phyloP scores from a whole-genome alignment of 768 basidiomycete species.

The Lentinus brumalis region DNA sequence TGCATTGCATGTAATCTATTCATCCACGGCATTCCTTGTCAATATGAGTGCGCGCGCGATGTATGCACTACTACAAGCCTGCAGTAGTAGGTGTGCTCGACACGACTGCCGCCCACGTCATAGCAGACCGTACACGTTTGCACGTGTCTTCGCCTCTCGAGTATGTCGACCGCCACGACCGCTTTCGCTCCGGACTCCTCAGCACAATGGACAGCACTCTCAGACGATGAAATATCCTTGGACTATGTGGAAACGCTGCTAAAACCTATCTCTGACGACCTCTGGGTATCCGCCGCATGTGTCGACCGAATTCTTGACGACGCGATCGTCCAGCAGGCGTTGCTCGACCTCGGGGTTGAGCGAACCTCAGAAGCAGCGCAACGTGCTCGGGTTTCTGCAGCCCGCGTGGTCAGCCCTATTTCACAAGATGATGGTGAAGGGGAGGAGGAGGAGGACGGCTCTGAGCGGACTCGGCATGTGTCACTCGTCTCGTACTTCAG shows the following conservation, averaged over 20 bases:
- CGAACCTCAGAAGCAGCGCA: constrained; percentile 49
- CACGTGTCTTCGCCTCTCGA: constrained; percentile 24
- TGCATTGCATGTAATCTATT: background rate
- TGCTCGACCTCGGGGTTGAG: constrained; percentile 65
- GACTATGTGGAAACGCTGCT: constrained; percentile 52
- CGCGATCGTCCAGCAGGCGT: constrained; percentile 51
- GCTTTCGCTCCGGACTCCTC: constrained; percentile 33
- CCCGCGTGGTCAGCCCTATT: constrained; percentile 20
- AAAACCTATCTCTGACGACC: constrained; percentile 57
- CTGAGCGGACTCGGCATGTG: constrained; percentile 22
- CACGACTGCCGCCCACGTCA: constrained; percentile 18
- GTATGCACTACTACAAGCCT: too few relatives aligned
- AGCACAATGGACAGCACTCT: constrained; percentile 53
- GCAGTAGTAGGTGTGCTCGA: background rate
- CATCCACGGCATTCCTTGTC: background rate
- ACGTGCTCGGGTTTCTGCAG: constrained; percentile 47
- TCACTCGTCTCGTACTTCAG: constrained; percentile 56
- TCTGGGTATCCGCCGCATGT: constrained; percentile 79
- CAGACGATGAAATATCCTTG: constrained; percentile 58
- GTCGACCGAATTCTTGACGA: constrained; percentile 67
- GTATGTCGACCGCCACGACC: constrained; percentile 32
- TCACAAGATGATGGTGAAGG: constrained; percentile 24
- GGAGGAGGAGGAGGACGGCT: background rate
- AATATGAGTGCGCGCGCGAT: background rate
- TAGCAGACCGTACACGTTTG: constrained; percentile 8